A percentile compares a stretch with the other conserved stretches of the same genome.
Conservation (phyloP, 1,139 yeast genomes). For the Zygosaccharomyces sapae region DNA sequence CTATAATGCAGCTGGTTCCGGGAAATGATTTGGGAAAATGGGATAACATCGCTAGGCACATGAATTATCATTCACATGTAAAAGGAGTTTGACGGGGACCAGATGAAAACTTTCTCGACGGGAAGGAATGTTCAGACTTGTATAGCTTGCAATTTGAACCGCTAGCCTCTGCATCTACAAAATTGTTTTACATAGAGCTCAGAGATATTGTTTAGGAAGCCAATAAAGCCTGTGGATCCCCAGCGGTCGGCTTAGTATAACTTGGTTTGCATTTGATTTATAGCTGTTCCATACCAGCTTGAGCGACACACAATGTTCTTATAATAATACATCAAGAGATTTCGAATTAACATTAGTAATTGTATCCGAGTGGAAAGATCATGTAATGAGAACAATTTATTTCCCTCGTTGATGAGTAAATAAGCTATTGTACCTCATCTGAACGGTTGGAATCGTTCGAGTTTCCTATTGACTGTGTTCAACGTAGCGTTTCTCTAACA, state of each 20-base stretch:
- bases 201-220: background rate
- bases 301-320: too few relatives aligned
- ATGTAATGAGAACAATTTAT: background rate
- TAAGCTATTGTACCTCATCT: background rate
- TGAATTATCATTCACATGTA: conserved; percentile 3
- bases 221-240: background rate
- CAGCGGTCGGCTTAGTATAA: background rate
- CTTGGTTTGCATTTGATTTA: background rate
- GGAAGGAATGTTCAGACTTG: conserved; percentile 1
- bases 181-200: background rate
- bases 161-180: background rate
- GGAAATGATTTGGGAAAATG: conserved; percentile 1
- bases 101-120: conserved; percentile 8
- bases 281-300: background rate
- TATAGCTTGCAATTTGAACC: conserved; percentile 1
- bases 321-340: background rate
- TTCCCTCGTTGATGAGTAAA: background rate
- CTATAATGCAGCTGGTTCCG: background rate
- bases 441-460: background rate
- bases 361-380: background rate
- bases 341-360: background rate
- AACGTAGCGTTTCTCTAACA: too few relatives aligned
- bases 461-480: background rate
- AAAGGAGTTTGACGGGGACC: background rate
- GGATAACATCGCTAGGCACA: conserved; percentile 4